Evolutionary conservation across 2,329 filamentous ascomycete genomes (phyloP), one percentile per base, ranked within the genome.

Genomic region (Beauveria medogensis): DNA sequence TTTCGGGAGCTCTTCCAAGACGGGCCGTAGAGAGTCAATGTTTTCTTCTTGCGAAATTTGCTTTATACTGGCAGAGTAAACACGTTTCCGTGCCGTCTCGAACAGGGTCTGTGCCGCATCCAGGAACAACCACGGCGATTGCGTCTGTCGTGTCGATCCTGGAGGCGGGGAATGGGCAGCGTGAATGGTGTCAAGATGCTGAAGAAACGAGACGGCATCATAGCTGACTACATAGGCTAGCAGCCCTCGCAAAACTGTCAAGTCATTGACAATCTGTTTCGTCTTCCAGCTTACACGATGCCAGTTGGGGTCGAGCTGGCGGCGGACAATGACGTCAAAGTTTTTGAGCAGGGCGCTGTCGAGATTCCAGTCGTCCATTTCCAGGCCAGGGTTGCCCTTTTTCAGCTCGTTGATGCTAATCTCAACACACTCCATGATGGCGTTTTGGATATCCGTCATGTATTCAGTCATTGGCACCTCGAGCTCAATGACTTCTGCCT

Each of bases 301-400:
- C 94, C 94, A 99, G 62, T 97, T 92, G 5, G 93, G 92, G 69
- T 97, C 92, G 20, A 99, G 78, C 73, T 99, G 94, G 62, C 92
- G 84, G 64, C 93, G 84, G 55, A 99, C 86, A 60, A 92, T 88
- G 63, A 90, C 80, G 71, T 97, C 94, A 72, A 99, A 99, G 68
- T 92, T 96, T 69, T 89, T 90, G 66, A 97, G 89, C 63, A 97
- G 76, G 41, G 93, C 93, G 69, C 90, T 97, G 72, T 97, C 93
- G 20, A 96, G 80, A 55, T 91, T 97, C 93, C 93, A 97, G 69
- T 97, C 92, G 63, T 95, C 92, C 86, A 97, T 92, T 67, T 97
- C 93, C 7, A 99, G 78, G 2, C 92, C 92, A 1, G 86, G 83
- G 69, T 97, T 97, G 20, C 86, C 84, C 75, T 96, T 97, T 72